Conservation (phyloP, 2,329 filamentous ascomycete species). For the Neofusicoccum sp. region DNA sequence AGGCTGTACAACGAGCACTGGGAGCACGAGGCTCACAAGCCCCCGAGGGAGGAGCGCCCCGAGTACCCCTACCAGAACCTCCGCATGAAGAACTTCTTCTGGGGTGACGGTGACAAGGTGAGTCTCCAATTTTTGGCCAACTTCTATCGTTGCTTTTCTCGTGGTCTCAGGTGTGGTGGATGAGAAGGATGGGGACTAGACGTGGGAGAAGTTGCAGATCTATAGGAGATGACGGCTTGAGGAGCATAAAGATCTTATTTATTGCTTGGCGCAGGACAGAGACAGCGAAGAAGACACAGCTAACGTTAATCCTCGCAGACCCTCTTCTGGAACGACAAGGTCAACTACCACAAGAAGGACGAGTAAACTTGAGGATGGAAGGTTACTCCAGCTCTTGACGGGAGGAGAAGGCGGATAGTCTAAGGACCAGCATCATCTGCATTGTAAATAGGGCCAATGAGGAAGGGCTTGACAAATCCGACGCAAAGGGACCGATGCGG, state of each 20-base stretch:
- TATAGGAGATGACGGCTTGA: neutral
- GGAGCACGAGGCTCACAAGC: constrained; percentile 88
- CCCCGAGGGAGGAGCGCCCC: constrained; percentile 83
- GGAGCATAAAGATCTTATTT: neutral
- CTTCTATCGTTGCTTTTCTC: neutral
- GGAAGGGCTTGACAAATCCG: no score
- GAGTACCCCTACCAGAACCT: constrained; percentile 99
- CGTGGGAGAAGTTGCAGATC: neutral
- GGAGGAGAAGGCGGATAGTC: no score
- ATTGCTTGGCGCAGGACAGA: neutral
- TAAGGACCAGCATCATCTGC: neutral
- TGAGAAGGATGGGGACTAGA: neutral
- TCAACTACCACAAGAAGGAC: constrained; percentile 95
- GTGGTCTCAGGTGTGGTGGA: neutral
- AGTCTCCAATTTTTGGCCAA: constrained; percentile 30
- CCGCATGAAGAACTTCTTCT: constrained; percentile 91
- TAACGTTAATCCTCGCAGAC: constrained; percentile 39
- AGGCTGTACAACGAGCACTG: constrained; percentile 94
- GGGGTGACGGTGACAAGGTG: constrained; percentile 95
- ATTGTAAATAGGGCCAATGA: no score
- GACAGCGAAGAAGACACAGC: neutral
- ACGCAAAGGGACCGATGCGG: no score
- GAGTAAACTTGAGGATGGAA: constrained; percentile 49
- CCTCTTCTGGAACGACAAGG: constrained; percentile 80
- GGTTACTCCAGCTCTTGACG: neutral